Evolutionary conservation across 805 yeast species (phyloP), one percentile per base, ranked within the genome.

Genomic region (Candida broadrunensis): DNA sequence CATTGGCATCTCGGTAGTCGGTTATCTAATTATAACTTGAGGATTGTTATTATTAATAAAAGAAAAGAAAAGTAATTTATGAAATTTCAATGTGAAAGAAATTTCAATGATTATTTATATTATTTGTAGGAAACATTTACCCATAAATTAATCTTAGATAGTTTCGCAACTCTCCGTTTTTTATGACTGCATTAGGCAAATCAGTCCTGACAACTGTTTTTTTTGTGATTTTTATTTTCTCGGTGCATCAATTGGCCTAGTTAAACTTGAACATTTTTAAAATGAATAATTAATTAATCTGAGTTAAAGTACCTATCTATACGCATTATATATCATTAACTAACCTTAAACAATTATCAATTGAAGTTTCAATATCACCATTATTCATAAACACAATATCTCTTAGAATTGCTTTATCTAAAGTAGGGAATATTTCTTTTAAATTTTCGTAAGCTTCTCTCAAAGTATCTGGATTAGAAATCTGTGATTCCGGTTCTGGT

Each of bases 361-460:
- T 83, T 37, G 90, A 84, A 8, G 73, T 76, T 23, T 89, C 95
- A 5, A 85, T 69, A 37, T 82, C 70, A 24, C 84, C 83, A 46
- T 77, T 72, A 55, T 83, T 85, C 58, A 82, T 78, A 2, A 65
- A 62, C 24, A 88, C 73, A 3, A 88, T 81, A 55, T 88, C 96
- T 41, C 73, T 76, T 37, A 89, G 72, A 1, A 89, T 65, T 0
- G 78, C 85, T 37, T 67, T 64, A 50, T 88, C 96, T 45, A 88
- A 65, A 34, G 68, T 70, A 0, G 96, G 95, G 59, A 89, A 88
- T 80, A 89, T 85, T 36, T 80, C 80, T 21, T 64, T 63, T 39
- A 88, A 66, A 2, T 77, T 75, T 1, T 61, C 63, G 18, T 74
- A 66, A 2, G 80, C 51, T 27, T 46, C 47, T 32, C 48, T 43